Percentiles rank a stretch among this genome's conserved stretches.
Evolutionary conservation across 1,139 yeast genomes (phyloP).

Genomic region (Scheffersomyces quercinus): DNA sequence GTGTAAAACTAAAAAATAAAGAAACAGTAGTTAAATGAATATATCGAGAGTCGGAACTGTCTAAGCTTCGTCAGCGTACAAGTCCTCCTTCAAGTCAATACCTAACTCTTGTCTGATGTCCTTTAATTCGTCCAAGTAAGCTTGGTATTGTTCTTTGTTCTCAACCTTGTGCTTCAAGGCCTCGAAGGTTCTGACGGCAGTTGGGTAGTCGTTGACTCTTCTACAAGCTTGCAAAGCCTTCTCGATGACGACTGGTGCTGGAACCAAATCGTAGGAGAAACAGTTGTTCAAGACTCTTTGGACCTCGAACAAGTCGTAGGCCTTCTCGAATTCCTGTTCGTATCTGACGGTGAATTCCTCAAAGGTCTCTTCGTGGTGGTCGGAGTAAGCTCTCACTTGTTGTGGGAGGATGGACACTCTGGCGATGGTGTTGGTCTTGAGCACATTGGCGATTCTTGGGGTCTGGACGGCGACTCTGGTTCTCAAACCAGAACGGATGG

Average conservation of each 20-base stretch:
- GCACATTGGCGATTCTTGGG: constrained; percentile 28
- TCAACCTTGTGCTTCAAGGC: constrained; percentile 94
- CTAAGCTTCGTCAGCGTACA: constrained; percentile 41
- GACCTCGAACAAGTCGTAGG: constrained; percentile 96
- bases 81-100: constrained; percentile 89
- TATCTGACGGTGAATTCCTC: constrained; percentile 93
- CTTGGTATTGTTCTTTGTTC: constrained; percentile 88
- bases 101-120: constrained; percentile 91
- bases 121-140: constrained; percentile 93
- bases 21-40: too few relatives aligned
- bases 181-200: constrained; percentile 97
- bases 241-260: constrained; percentile 94
- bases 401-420: constrained; percentile 21
- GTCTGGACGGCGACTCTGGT: constrained; percentile 33
- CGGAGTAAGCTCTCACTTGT: constrained; percentile 67
- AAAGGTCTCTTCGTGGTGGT: constrained; percentile 84
- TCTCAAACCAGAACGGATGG: constrained; percentile 57
- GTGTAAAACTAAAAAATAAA: too few relatives aligned
- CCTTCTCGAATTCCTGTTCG: constrained; percentile 96
- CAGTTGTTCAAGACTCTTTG: constrained; percentile 89
- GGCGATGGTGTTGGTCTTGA: constrained; percentile 18
- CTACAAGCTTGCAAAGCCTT: constrained; percentile 97
- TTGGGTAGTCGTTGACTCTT: constrained; percentile 98
- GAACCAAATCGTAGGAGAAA: constrained; percentile 97
- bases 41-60: too few relatives aligned